phyloP scores from a whole-genome alignment of 75 land plant genomes.

The Chamaecyparis obtusa region DNA sequence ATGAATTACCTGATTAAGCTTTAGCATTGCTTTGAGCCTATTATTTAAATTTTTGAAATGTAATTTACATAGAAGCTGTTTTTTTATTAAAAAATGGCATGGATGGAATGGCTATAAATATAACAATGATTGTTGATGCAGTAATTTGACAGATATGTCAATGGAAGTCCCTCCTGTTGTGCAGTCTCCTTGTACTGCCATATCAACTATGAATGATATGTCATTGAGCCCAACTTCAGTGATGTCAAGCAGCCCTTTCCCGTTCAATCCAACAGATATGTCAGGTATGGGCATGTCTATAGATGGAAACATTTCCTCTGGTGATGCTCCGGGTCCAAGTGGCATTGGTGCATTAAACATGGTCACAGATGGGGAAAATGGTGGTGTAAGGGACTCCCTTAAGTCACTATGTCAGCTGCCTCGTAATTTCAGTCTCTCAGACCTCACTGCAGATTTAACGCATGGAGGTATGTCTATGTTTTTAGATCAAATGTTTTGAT shows the following conservation, averaged over 20 bases:
- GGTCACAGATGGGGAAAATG: slow-evolving; percentile 28
- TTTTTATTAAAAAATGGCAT: background rate
- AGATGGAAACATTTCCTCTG: slow-evolving; percentile 25
- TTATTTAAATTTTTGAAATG: background rate
- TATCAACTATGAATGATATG: slow-evolving; percentile 71
- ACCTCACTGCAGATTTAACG: slow-evolving; percentile 40
- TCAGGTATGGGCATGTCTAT: slow-evolving; percentile 79
- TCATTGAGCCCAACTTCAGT: slow-evolving; percentile 67
- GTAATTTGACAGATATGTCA: slow-evolving; percentile 37
- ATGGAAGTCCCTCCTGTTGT: slow-evolving; percentile 29
- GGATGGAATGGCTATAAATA: background rate
- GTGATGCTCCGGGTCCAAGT: slow-evolving; percentile 28
- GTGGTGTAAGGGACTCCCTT: slow-evolving; percentile 36
- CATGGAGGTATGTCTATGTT: slow-evolving; percentile 1
- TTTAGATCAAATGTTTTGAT: background rate
- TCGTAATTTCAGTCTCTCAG: slow-evolving; percentile 49
- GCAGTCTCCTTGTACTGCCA: slow-evolving; percentile 37
- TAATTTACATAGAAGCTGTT: background rate
- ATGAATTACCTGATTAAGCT: background rate
- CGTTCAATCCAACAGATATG: slow-evolving; percentile 84
- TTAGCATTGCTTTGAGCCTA: background rate
- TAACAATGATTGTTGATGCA: slow-evolving; percentile 16
- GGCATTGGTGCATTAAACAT: slow-evolving; percentile 35
- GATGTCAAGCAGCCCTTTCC: slow-evolving; percentile 81
- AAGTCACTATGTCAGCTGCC: slow-evolving; percentile 39